These are phyloP conservation scores for Panicum virgatum DNA, from an alignment of 202 grass and related monocot species.

Conservation along the genomic window DNA sequence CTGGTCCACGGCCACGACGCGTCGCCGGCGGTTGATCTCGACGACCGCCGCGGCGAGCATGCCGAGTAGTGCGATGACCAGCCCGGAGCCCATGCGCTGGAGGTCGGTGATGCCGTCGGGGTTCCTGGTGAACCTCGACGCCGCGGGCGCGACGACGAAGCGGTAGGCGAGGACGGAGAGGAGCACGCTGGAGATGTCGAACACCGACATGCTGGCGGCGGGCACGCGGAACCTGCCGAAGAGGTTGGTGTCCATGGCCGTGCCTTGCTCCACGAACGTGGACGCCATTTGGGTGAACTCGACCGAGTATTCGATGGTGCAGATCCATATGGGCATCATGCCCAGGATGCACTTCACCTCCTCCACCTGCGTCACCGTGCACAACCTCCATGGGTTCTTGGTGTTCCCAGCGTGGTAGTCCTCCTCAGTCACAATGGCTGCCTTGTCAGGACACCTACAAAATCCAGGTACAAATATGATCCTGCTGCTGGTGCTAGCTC, in stretches of 20 bases:
- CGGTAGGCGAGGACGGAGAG: conserved; percentile 57
- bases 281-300: conserved; percentile 90
- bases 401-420: conserved; percentile 33
- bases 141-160: conserved; percentile 36
- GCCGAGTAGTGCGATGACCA: conserved; percentile 40
- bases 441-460: conserved; percentile 70
- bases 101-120: conserved; percentile 60
- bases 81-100: conserved; percentile 76
- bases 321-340: conserved; percentile 79
- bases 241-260: conserved; percentile 54
- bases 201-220: conserved; percentile 74
- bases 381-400: conserved; percentile 57
- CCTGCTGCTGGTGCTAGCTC: not conserved
- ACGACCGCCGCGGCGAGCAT: conserved; percentile 63
- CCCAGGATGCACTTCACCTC: conserved; percentile 77
- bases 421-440: conserved; percentile 49
- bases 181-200: conserved; percentile 74
- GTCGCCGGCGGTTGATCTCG: conserved; percentile 54
- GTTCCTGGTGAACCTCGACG: not conserved
- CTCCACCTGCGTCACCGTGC: conserved; percentile 94
- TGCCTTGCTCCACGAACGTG: conserved; percentile 81
- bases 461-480: not conserved
- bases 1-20: conserved; percentile 12
- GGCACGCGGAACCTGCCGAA: conserved; percentile 64
- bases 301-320: conserved; percentile 78